phyloP scores from a whole-genome alignment of 805 yeast species.

The Candida glaebosa region DNA sequence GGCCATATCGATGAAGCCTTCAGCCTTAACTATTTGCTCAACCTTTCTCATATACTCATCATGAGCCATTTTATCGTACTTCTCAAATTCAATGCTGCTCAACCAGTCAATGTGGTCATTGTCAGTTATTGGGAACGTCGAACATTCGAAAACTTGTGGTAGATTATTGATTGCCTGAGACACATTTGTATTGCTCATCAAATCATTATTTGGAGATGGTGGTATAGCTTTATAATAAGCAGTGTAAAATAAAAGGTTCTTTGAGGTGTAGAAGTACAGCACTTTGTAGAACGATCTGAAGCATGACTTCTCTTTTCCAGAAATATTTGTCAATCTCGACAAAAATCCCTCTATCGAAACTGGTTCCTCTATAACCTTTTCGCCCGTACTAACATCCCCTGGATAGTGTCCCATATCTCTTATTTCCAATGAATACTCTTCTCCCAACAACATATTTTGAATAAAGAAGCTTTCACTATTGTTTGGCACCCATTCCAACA shows the following conservation, averaged over 20 bases:
- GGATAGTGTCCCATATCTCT: constrained; percentile 46
- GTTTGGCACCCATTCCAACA: constrained; percentile 52
- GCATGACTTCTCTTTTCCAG: constrained; percentile 38
- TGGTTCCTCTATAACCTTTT: constrained; percentile 47
- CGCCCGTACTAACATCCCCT: constrained; percentile 13
- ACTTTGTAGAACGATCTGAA: constrained; percentile 45
- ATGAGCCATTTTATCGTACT: constrained; percentile 56
- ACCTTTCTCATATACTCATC: constrained; percentile 63
- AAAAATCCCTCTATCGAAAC: constrained; percentile 80
- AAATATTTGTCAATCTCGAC: constrained; percentile 48
- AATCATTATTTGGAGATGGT: constrained; percentile 43
- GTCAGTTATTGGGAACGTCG: constrained; percentile 53
- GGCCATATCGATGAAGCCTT: constrained; percentile 59
- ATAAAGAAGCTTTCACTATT: constrained; percentile 26
- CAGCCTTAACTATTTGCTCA: constrained; percentile 52
- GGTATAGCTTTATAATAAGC: constrained; percentile 58
- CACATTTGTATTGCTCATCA: constrained; percentile 12
- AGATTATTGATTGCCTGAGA: constrained; percentile 16
- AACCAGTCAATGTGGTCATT: constrained; percentile 64
- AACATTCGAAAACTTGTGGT: constrained; percentile 42
- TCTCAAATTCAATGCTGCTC: constrained; percentile 39
- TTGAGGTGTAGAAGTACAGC: constrained; percentile 62
- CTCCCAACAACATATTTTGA: constrained; percentile 29
- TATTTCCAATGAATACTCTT: constrained; percentile 54
- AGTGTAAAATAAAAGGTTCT: constrained; percentile 58